These are phyloP conservation scores for Penicillium vulpinum DNA, from an alignment of 2,329 filamentous ascomycete genomes.

Conservation along the genomic window DNA sequence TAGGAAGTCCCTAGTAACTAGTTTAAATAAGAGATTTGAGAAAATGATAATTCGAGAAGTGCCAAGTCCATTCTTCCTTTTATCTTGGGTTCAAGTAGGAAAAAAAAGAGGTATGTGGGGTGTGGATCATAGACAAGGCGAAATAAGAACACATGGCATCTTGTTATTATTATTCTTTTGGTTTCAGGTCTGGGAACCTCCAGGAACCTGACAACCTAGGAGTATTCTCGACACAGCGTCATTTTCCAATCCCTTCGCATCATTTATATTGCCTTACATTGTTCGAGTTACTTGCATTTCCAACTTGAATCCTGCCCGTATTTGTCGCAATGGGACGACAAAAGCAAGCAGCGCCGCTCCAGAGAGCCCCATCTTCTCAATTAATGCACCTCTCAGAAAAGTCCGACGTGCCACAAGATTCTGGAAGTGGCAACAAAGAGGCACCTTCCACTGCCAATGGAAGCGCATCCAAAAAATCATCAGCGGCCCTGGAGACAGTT, in stretches of 20 bases:
- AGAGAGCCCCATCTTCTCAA: slow-evolving; percentile 67
- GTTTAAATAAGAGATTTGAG: not conserved
- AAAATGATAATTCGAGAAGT: not conserved
- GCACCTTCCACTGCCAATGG: slow-evolving; percentile 18
- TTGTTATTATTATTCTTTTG: slow-evolving; percentile 19
- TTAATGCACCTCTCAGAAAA: slow-evolving; percentile 51
- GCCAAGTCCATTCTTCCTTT: not conserved
- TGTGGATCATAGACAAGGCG: slow-evolving; percentile 24
- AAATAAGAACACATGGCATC: slow-evolving; percentile 43
- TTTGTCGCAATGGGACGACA: slow-evolving; percentile 63
- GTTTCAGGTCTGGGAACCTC: slow-evolving; percentile 1
- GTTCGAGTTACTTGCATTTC: not conserved
- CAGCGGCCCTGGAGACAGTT: slow-evolving; percentile 29
- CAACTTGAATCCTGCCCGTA: not conserved
- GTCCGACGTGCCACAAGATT: slow-evolving; percentile 27
- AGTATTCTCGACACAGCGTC: not conserved
- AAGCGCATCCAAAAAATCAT: slow-evolving; percentile 18
- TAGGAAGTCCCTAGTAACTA: too few relatives aligned
- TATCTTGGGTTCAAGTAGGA: slow-evolving; percentile 7
- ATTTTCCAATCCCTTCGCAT: not conserved
- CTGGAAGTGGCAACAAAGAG: slow-evolving; percentile 34
- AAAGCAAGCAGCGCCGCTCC: slow-evolving; percentile 66
- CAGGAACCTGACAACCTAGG: not conserved
- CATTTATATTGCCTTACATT: not conserved
- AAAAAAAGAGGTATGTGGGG: slow-evolving; percentile 17